Conservation (phyloP, 2,329 filamentous ascomycete species). For the Colletotrichum abscissum region DNA sequence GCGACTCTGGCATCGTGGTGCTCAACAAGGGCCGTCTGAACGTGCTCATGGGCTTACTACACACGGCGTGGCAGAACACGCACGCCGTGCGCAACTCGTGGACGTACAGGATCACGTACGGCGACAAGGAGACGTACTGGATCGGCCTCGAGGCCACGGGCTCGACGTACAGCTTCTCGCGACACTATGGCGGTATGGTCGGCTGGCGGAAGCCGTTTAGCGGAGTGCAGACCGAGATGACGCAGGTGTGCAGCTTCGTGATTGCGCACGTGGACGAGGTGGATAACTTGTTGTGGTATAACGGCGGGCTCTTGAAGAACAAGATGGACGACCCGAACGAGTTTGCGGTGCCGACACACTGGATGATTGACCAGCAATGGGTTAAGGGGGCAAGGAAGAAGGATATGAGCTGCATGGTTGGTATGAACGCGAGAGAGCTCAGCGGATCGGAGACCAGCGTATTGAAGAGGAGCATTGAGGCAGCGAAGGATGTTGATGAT, state of each 20-base stretch:
- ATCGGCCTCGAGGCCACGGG: conserved; percentile 54
- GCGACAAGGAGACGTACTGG: conserved; percentile 61
- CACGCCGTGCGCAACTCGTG: conserved; percentile 50
- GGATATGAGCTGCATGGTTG: conserved; percentile 52
- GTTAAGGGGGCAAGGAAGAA: conserved; percentile 46
- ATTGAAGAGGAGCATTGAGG: conserved; percentile 35
- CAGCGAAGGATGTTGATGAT: conserved; percentile 37
- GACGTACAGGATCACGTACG: conserved; percentile 54
- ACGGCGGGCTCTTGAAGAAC: conserved; percentile 55
- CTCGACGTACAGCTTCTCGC: conserved; percentile 51
- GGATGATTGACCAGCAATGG: conserved; percentile 55
- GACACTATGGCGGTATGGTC: conserved; percentile 53
- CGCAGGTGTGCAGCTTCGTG: conserved; percentile 51
- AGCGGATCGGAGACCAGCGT: conserved; percentile 13
- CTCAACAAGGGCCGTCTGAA: conserved; percentile 51
- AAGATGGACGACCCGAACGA: conserved; percentile 44
- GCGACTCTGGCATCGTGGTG: conserved; percentile 54
- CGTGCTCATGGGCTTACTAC: conserved; percentile 52
- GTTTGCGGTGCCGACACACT: conserved; percentile 49
- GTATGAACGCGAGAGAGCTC: conserved; percentile 19
- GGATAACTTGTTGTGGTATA: conserved; percentile 54
- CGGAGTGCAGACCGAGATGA: conserved; percentile 18
- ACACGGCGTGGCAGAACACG: conserved; percentile 58
- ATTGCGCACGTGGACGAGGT: conserved; percentile 55
- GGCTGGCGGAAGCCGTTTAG: conserved; percentile 44